Percentiles rank a stretch among this genome's conserved stretches.
Evolutionary conservation across 2,329 filamentous ascomycete genomes (phyloP).

Genomic region (Mariannaea sp.): DNA sequence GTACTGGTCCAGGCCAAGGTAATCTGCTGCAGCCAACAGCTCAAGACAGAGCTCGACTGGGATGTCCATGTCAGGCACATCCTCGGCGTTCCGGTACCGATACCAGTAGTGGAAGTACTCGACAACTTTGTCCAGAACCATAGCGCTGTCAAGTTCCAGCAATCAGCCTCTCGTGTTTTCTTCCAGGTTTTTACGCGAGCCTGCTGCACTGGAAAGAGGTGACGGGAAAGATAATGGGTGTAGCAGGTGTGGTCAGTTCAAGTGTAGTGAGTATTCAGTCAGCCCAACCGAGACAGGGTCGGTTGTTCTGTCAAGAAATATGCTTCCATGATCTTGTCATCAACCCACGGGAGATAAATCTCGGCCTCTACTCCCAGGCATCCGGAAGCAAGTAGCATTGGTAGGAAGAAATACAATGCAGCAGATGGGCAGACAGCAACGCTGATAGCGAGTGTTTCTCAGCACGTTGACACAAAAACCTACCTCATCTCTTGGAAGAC

Average conservation of each 20-base stretch:
- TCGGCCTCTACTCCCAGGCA: constrained; percentile 7
- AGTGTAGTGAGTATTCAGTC: constrained; percentile 63
- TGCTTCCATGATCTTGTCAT: constrained; percentile 47
- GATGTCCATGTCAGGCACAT: constrained; percentile 81
- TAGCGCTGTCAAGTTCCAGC: constrained; percentile 56
- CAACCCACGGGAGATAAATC: constrained; percentile 38
- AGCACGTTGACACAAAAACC: constrained; percentile 27
- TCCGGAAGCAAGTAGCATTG: no score
- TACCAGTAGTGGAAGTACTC: constrained; percentile 87
- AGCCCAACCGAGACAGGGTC: constrained; percentile 46
- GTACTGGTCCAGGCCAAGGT: constrained; percentile 68
- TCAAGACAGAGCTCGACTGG: constrained; percentile 79
- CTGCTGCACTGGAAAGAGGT: constrained; percentile 19
- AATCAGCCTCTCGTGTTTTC: constrained; percentile 30
- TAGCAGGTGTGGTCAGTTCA: constrained; percentile 58
- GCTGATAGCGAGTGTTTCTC: not conserved
- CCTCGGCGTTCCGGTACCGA: constrained; percentile 69
- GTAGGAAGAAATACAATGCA: constrained; percentile 13
- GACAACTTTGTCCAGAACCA: constrained; percentile 78
- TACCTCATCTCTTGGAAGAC: constrained; percentile 76
- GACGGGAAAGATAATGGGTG: constrained; percentile 21
- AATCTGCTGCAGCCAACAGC: constrained; percentile 78
- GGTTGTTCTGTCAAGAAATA: constrained; percentile 54
- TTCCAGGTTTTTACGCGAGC: constrained; percentile 16
- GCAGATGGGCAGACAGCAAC: constrained; percentile 5